Evolutionary conservation across 164 flowering plant species (phyloP), one percentile per base, ranked within the genome.

Genomic region (Nelumbo lutea): DNA sequence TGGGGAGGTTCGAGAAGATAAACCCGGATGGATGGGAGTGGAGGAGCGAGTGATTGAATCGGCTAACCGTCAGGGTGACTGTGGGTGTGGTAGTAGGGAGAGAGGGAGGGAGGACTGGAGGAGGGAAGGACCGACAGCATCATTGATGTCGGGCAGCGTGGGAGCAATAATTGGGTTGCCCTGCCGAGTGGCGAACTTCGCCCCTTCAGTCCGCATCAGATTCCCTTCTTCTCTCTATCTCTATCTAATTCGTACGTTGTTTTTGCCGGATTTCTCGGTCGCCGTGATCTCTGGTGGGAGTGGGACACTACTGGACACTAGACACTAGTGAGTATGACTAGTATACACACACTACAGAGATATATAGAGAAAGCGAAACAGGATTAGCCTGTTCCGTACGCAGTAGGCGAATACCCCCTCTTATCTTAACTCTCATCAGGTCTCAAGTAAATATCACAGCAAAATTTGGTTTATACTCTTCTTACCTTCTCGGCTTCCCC

Each of bases 61-160:
- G 27, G 27, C 27, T 27, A 27, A 27, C 27, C 27, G 27, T 27
- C 27, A 27, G 27, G 27, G 9, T 13, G 64, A 1, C 4, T 2
- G 41, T 41, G 2, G 48, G 38, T 5, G 2, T 0, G 8, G 38
- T 3, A 11, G 40, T 9, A 65, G 39, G 11, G 42, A 3, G 38
- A 6, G 59, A 2, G 44, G 6, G 6, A 42, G 61, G 40, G 68
- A 53, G 69, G 50, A 5, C 8, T 38, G 41, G 50, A 66, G 4
- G 44, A 55, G 5, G 41, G 1, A 4, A 55, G 59, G n/a, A 42
- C 13, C 59, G 68, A 52, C 68, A 65, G 59, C 59, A 65, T 65
- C 68, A 51, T 65, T 65, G 59, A 65, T 65, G 68, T 65, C 68
- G 46, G 59, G 58, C 46, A 65, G 68, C 68, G 68, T 65, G 59